Evolutionary conservation across 2,329 filamentous ascomycete genomes (phyloP).

Genomic region (Pseudogymnoascus destructans): DNA sequence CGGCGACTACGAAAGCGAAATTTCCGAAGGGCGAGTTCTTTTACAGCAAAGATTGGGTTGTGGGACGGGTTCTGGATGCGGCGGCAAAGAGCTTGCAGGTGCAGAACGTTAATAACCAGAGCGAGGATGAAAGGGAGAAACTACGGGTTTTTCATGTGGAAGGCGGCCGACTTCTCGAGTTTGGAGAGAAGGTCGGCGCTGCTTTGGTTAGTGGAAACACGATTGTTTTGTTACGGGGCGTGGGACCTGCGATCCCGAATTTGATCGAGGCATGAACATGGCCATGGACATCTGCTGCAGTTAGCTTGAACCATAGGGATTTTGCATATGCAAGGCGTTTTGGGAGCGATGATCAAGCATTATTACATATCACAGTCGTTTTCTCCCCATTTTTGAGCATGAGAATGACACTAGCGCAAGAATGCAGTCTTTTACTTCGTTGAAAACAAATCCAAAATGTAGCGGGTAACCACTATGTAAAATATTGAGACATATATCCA

Average conservation of each 20-base stretch:
- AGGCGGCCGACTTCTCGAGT: constrained; percentile 73
- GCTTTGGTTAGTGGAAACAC: constrained; percentile 72
- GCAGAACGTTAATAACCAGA: constrained; percentile 72
- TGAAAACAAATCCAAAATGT: not conserved
- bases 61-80: constrained; percentile 68
- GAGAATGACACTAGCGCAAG: not conserved
- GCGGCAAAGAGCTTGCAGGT: constrained; percentile 68
- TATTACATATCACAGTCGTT: not conserved
- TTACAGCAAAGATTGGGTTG: constrained; percentile 75
- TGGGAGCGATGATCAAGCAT: constrained; percentile 3
- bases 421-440: not conserved
- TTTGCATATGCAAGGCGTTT: constrained; percentile 1
- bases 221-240: constrained; percentile 73
- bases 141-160: constrained; percentile 89
- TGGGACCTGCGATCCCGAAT: constrained; percentile 62
- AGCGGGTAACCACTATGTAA: constrained; percentile 1
- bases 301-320: not conserved
- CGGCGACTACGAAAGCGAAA: constrained; percentile 71
- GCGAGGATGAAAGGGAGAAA: constrained; percentile 61
- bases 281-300: not conserved
- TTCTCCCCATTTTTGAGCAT: not conserved
- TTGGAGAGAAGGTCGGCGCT: constrained; percentile 69
- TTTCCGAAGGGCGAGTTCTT: constrained; percentile 71
- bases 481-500: not conserved
- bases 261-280: constrained; percentile 43